A percentile compares a stretch with the other conserved stretches of the same genome.
These are phyloP conservation scores for Gracilaria vermiculophylla DNA, from an alignment of 23 red algal genomes.

Conservation along the genomic window DNA sequence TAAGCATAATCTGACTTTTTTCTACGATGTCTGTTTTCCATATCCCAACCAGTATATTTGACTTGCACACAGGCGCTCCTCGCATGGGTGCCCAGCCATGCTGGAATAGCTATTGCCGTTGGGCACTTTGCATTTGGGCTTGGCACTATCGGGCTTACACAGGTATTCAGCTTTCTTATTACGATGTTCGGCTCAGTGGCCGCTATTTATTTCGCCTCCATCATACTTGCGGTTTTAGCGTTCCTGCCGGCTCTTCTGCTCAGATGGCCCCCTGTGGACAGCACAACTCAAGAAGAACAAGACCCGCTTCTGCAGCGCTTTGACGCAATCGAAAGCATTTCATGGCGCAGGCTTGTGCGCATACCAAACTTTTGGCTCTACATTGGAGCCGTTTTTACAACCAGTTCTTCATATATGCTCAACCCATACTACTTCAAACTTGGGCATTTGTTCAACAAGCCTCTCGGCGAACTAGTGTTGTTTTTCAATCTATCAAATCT, in stretches of 20 bases:
- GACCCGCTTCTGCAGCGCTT: background rate
- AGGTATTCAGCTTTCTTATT: slow-evolving; percentile 23
- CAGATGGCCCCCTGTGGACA: background rate
- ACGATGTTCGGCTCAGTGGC: background rate
- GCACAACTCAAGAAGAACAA: background rate
- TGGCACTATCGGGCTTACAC: background rate
- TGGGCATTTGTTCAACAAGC: slow-evolving; percentile 6
- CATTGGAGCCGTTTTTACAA: slow-evolving; percentile 11
- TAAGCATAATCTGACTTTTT: background rate
- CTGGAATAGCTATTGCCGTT: slow-evolving; percentile 19
- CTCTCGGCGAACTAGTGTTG: background rate
- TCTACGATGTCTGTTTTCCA: background rate
- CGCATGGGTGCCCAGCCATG: slow-evolving; percentile 2
- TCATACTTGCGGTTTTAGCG: background rate
- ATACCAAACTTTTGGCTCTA: slow-evolving; percentile 35
- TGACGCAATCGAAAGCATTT: background rate
- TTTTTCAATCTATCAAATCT: slow-evolving; percentile 6
- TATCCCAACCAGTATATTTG: background rate
- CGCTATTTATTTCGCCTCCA: slow-evolving; percentile 7
- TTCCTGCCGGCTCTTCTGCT: background rate
- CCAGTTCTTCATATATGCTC: slow-evolving; percentile 10
- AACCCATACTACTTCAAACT: slow-evolving; percentile 53
- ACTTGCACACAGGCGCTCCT: background rate
- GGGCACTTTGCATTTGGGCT: slow-evolving; percentile 26
- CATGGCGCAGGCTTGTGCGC: background rate